Evolutionary conservation across 2,329 filamentous ascomycete genomes (phyloP), one percentile per base, ranked within the genome.

Genomic region (Fusarium penzigii): DNA sequence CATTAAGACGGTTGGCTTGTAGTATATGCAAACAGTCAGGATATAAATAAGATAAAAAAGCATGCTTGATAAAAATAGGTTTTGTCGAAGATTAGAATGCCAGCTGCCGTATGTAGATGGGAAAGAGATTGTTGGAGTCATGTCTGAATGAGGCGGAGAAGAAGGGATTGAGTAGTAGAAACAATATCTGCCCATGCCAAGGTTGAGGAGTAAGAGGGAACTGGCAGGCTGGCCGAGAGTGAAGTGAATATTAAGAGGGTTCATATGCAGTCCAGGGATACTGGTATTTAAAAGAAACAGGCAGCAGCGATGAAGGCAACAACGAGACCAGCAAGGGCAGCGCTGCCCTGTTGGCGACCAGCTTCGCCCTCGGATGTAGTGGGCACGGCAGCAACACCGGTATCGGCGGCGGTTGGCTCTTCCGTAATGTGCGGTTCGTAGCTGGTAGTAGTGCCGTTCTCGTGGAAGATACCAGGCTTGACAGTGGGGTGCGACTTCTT

Each of bases 251-350:
- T 14, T 39, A 16, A 48, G 42, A 34, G 45, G 17, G 20, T 25
- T 17, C 25, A n/a, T 55, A 42, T 42, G 44, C 44, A 34, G 16
- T 29, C 16, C 12, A n/a, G 5, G 29, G 36, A 12, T 43, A 34
- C 34, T 46, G 39, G 43, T 36, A 41, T 48, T 63, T 68, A 82
- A 57, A 77, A 75, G 56, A 81, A 69, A 60, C 73, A 79, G 14
- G 75, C 75, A 25, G 80, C 76, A 20, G 79, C 81, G 32, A 83
- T 71, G 42, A 85, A 74, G 48, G 81, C 82, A 42, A 84, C 74
- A 41, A 84, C 70, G 17, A 85, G 72, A 42, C 82, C 80, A 8
- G 74, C 80, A 39, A 82, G 67, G 45, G 81, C 79, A 44, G 76
- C 74, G 47, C 76, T 76, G 45, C 78, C 76, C 58, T 81, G 75